Conservation (phyloP, 441 rosid genomes). For the Gossypium armourianum region DNA sequence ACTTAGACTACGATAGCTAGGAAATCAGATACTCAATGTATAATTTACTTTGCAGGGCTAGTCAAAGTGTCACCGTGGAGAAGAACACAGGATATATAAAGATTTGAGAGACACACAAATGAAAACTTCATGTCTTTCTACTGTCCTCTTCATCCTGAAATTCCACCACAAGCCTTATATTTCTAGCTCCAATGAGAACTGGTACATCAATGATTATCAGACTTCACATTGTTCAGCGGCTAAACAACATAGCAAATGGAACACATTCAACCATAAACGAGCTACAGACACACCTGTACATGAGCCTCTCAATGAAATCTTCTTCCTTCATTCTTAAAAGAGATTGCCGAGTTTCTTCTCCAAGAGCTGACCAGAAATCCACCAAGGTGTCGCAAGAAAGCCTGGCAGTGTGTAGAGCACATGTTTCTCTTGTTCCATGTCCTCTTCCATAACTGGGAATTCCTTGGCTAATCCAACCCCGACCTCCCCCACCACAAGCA, state of each 20-base stretch:
- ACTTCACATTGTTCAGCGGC: slow-evolving; percentile 9
- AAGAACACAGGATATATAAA: neutral
- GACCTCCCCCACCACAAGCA: slow-evolving; percentile 95
- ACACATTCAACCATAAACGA: slow-evolving; percentile 19
- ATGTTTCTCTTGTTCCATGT: slow-evolving; percentile 83
- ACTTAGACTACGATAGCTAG: neutral
- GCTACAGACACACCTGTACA: slow-evolving; percentile 56
- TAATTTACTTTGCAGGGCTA: slow-evolving; percentile 3
- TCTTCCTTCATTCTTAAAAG: slow-evolving; percentile 94
- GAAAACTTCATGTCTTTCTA: neutral
- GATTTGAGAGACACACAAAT: neutral
- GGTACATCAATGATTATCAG: slow-evolving; percentile 16
- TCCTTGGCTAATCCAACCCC: slow-evolving; percentile 95
- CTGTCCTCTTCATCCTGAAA: slow-evolving; percentile 11
- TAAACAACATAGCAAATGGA: slow-evolving; percentile 17
- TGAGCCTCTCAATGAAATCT: slow-evolving; percentile 93
- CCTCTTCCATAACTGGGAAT: slow-evolving; percentile 69
- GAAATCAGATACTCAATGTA: neutral
- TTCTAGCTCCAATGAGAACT: slow-evolving; percentile 16
- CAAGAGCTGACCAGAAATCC: slow-evolving; percentile 87
- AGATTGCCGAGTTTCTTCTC: slow-evolving; percentile 73
- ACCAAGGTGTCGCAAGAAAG: slow-evolving; percentile 89
- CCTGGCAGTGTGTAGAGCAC: slow-evolving; percentile 85
- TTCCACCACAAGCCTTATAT: slow-evolving; percentile 5
- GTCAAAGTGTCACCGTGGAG: neutral